These are phyloP conservation scores for Nymphaea thermarum DNA, from an alignment of 164 flowering plant species.

Conservation along the genomic window DNA sequence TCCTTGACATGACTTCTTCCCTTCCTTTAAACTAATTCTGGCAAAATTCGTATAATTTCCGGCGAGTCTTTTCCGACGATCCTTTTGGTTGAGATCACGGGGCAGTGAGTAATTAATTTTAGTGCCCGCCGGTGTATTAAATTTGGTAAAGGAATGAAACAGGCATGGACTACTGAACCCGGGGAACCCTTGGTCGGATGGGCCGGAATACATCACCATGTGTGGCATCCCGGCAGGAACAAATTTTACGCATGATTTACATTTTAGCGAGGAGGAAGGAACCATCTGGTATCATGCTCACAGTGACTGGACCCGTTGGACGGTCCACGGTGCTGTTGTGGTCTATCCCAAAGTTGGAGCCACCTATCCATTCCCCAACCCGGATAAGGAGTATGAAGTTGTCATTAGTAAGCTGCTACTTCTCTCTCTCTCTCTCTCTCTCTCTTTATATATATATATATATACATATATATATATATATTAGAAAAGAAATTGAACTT, in stretches of 20 bases:
- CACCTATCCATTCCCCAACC: conserved; percentile 14
- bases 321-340: conserved; percentile 7
- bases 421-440: too few species aligned
- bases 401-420: conserved; percentile 1
- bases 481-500: too few species aligned
- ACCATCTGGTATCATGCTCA: conserved; percentile 57
- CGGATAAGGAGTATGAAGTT: conserved; percentile 11
- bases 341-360: conserved; percentile 10
- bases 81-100: too few species aligned
- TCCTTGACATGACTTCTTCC: too few species aligned
- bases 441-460: too few species aligned
- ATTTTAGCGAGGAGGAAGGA: conserved; percentile 28
- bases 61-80: too few species aligned
- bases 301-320: conserved; percentile 32
- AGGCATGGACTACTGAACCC: conserved; percentile 29
- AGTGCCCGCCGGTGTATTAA: too few species aligned
- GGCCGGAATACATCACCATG: conserved; percentile 39
- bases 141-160: background rate
- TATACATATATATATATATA: too few species aligned
- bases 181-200: conserved; percentile 47
- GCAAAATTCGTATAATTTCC: too few species aligned
- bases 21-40: too few species aligned
- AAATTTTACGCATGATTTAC: conserved; percentile 20
- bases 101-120: too few species aligned
- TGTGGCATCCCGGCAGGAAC: conserved; percentile 34